Evolutionary conservation across 176 grass and related monocot genomes (phyloP), one percentile per base, ranked within the genome.

Genomic region (Triticum timopheevii): DNA sequence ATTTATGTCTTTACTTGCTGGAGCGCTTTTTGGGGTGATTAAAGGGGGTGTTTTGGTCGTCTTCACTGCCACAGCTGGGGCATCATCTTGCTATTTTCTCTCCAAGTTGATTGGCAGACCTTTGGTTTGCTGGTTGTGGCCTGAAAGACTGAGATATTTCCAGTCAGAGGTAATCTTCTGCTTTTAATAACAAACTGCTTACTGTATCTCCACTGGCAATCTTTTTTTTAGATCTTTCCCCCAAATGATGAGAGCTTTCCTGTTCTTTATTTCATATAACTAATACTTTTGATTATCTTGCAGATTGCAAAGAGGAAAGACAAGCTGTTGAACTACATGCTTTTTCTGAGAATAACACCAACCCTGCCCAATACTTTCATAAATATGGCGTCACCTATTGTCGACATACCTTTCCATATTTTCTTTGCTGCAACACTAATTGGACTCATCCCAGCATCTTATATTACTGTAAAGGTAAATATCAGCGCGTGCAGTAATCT

Each of bases 271-370:
- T 85, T 76, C 62, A 83, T 65, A 39, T 75, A 73, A 86, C 31
- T 17, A 62, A 47, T 69, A 28, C 34, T 80, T 82, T 80, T 90
- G 28, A 82, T 88, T 61, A 9, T 31, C 8, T 81, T 88, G 77
- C 92, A 99, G 97, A 94, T 99, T 77, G 94, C 84, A 80, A 94
- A 94, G 76, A 92, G 92, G 82, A 96, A 87, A 87, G 94, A 99
- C 61, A 99, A 96, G 62, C 56, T 99, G 59, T 78, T 99, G 86
- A 99, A 99, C 68, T 99, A 99, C 85, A 94, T 98, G 96, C 92
- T 98, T 86, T 98, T 98, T 86, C 76, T 98, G 49, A 94, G 96
- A 92, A 99, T 99, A 91, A 99, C 97, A 73, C 97, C 97, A 81
- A 92, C 97, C 33, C 80, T 99, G 73, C 97, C 97, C 58, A 99